Evolutionary conservation across 2,329 filamentous ascomycete genomes (phyloP), one percentile per base, ranked within the genome.

Genomic region (Thielaviopsis musarum): DNA sequence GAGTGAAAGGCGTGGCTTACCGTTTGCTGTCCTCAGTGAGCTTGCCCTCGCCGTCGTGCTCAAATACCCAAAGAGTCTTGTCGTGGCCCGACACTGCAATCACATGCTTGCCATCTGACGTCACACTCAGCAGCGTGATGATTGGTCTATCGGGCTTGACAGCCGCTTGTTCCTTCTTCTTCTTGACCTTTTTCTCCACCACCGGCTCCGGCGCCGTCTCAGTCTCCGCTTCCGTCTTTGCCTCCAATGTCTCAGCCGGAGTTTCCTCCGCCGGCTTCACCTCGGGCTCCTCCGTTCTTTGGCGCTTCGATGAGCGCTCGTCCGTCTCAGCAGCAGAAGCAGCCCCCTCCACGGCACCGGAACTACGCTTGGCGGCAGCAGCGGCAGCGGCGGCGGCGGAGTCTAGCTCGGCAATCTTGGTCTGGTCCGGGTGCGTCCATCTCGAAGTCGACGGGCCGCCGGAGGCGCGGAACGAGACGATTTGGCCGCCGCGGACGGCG

Each of bases 1-100:
- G n/a, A n/a, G n/a, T n/a, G n/a, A n/a, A n/a, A n/a, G n/a, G n/a
- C n/a, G n/a, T n/a, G n/a, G 58, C 61, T 52, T 74, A 88, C 87
- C 91, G 82, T 69, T 83, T 78, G 69, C 85, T 94, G 60, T 89
- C 68, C 67, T 88, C 77, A 30, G 75, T 74, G 28, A 96, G 71
- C 2, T 71, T 71, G 1, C 84, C 86, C 57, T 78, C 71, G 1
- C 76, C 72, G 30, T 81, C 77, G 61, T 91, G 75, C 64, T 82
- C 76, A 68, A 97, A 88, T 0, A 96, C 88, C 69, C 88, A 87
- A 49, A 98, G 77, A 56, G 80, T 83, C 74, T 98, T 98, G 74
- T 97, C 93, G 66, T 95, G 88, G n/a, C 81, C 84, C 9, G 90
- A 95, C 30, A 94, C 81, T 22, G 83, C 87, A 51, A 95, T 74